Base-by-base conservation (phyloP, 2,329 filamentous ascomycete genomes). In the Xylaria sp. region DNA sequence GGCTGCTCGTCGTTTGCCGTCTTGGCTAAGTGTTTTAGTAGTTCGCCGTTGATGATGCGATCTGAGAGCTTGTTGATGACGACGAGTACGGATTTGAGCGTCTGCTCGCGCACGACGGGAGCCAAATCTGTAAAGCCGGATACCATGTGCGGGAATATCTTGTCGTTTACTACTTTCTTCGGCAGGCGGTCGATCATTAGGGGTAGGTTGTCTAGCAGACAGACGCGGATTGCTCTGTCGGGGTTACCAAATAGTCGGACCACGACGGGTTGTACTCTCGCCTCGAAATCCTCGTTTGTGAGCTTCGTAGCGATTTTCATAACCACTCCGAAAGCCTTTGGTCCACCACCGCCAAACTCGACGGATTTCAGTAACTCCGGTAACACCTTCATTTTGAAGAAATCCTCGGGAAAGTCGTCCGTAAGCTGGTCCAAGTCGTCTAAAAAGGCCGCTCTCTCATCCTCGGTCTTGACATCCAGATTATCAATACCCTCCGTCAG, bases 1-100 rank as follows among this genome's bases (percentile, higher is more conserved):
- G 94, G 92, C 70, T 99, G 93, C 68, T 97, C 94, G 64, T 99
- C 94, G 68, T 97, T 99, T 51, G 94, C 92, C 1, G 93, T 97
- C 73, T 96, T 97, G 49, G 94, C 94, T 34, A 99, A 81, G 70
- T 96, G 89, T 68, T 89, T 90, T 19, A 99, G 78, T 9, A 99
- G 80, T 67, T 99, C 94, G 57, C 94, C 93, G 67, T 99, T 99
- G 67, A 97, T 88, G 6, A 90, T 90, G 44, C 94, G 86, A 69
- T 99, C 94, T 1, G 92, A 96, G 0, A 99, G 80, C 75, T 99
- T 99, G 34, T 82, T 80, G 58, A 97, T 89, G 51, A 99, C 84
- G 0, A 89, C 87, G 6, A 99, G 81, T 0, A 99, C 90, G 16
- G 93, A 92, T 72, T 97, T 97, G 54, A 99, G 85, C 0, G 94